Evolutionary conservation across 1,139 yeast species (phyloP), one percentile per base, ranked within the genome.

Genomic region (Blastobotrys illinoisensis): DNA sequence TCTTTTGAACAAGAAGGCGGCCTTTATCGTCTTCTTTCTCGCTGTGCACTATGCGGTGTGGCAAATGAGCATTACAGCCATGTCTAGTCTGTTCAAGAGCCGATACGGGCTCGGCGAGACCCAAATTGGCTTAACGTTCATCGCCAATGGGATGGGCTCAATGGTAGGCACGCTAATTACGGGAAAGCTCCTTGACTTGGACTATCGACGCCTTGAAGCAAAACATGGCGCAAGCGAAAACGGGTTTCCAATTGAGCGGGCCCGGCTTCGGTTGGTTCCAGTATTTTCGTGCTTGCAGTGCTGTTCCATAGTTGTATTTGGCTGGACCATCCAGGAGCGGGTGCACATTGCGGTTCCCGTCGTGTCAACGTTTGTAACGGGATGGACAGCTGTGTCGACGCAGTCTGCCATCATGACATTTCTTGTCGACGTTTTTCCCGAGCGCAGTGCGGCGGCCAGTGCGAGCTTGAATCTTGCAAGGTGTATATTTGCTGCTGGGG

Each of bases 401-500:
- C 49, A 48, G 46, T 77, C 76, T 56, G 76, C 78, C 47, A 62
- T 82, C 52, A 75, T 53, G 73, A 80, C 2, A 72, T 79, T 2
- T 80, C 86, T 1, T 64, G 81, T 83, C 11, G 88, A 83, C 60
- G 61, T 83, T 52, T 79, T 75, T 55, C 88, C 87, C 0, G 67
- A 71, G 2, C 75, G 74, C 48, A 72, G 84, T 0, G 82, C 86
- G 0, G 79, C 85, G 2, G 81, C 86, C 1, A 73, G 82, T 6
- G 79, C 86, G 7, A 71, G 82, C 49, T 74, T 79, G 53, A 83
- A 83, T 59, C 71, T 83, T 40, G 75, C 81, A 7, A 70, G 88
- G 58, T 83, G 90, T 62, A 70, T 79, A 19, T 64, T 75, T 55
- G 78, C 81, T 57, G 86, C 89, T 0, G 72, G 80, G 0, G 81